Conservation (phyloP, 1,284 basidiomycete genomes). For the Moesziomyces aphidis region DNA sequence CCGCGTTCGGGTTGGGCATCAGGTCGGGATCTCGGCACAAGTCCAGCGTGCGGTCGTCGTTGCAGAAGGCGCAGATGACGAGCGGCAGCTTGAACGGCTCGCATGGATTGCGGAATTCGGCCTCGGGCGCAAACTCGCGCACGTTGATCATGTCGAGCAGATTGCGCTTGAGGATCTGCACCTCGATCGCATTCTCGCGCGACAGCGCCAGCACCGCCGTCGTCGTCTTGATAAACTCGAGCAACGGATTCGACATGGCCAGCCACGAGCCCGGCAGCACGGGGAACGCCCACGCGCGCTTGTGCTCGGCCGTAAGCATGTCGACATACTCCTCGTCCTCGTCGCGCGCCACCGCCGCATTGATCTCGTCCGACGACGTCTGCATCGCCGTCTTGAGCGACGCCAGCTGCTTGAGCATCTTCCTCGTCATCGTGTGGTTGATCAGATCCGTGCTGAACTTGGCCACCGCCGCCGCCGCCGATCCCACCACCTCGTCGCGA, state of each 20-base stretch:
- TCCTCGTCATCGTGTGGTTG: slow-evolving; percentile 82
- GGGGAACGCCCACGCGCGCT: slow-evolving; percentile 77
- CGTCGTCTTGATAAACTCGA: slow-evolving; percentile 90
- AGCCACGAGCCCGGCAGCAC: slow-evolving; percentile 87
- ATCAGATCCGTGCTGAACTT: slow-evolving; percentile 68
- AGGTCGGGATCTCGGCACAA: slow-evolving; percentile 93
- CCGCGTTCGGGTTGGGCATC: slow-evolving; percentile 71
- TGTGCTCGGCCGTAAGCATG: slow-evolving; percentile 64
- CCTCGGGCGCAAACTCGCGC: slow-evolving; percentile 76
- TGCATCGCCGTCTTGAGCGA: slow-evolving; percentile 69
- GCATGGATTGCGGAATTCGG: slow-evolving; percentile 83
- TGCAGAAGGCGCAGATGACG: slow-evolving; percentile 91
- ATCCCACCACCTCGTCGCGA: slow-evolving; percentile 70
- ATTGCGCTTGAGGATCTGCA: slow-evolving; percentile 88
- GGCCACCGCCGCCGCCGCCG: slow-evolving; percentile 73
- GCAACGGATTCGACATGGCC: slow-evolving; percentile 77
- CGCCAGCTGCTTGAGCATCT: slow-evolving; percentile 80
- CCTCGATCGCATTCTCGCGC: slow-evolving; percentile 82
- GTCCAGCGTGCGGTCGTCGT: slow-evolving; percentile 89
- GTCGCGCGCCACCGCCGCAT: slow-evolving; percentile 73
- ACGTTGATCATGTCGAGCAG: slow-evolving; percentile 88
- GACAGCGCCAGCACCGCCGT: slow-evolving; percentile 81
- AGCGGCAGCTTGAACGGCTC: slow-evolving; percentile 87
- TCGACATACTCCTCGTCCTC: slow-evolving; percentile 71
- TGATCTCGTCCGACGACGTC: slow-evolving; percentile 36